These are phyloP conservation scores for Ogataea pilisensis DNA, from an alignment of 805 yeast species.

Conservation along the genomic window DNA sequence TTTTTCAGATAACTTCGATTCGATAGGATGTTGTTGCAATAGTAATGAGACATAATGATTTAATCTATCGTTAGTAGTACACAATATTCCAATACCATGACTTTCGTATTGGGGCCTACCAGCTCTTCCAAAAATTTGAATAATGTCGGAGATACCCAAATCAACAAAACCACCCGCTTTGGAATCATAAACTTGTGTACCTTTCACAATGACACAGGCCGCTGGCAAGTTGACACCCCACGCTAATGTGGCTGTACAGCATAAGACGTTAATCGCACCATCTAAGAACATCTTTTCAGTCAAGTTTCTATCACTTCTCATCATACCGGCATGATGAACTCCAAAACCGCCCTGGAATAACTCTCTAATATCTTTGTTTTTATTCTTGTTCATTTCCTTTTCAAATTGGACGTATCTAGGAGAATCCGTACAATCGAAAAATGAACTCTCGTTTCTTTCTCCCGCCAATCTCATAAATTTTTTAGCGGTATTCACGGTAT, in stretches of 20 bases:
- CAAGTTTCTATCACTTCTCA: constrained; percentile 82
- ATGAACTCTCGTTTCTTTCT: constrained; percentile 48
- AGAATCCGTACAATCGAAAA: constrained; percentile 54
- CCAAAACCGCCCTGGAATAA: constrained; percentile 82
- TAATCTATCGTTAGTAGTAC: constrained; percentile 75
- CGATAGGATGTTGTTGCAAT: constrained; percentile 95
- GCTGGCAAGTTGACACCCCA: constrained; percentile 99
- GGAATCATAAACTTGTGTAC: constrained; percentile 93
- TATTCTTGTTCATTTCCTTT: constrained; percentile 66
- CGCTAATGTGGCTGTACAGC: constrained; percentile 96
- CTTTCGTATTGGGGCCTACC: constrained; percentile 97
- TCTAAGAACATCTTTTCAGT: constrained; percentile 81
- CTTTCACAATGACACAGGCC: constrained; percentile 93
- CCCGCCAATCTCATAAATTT: constrained; percentile 67
- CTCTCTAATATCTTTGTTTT: constrained; percentile 77
- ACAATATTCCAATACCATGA: constrained; percentile 86
- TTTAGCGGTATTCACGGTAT: constrained; percentile 80
- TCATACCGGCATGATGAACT: constrained; percentile 96
- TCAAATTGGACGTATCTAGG: constrained; percentile 41
- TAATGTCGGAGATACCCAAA: constrained; percentile 91
- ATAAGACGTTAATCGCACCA: constrained; percentile 84
- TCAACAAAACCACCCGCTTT: constrained; percentile 93
- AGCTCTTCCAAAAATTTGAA: constrained; percentile 98
- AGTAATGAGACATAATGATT: constrained; percentile 87
- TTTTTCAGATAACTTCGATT: constrained; percentile 72